Percentiles rank a stretch among this genome's conserved stretches.
These are phyloP conservation scores for Lagenaria siceraria DNA, from an alignment of 306 rosid species.

Conservation along the genomic window DNA sequence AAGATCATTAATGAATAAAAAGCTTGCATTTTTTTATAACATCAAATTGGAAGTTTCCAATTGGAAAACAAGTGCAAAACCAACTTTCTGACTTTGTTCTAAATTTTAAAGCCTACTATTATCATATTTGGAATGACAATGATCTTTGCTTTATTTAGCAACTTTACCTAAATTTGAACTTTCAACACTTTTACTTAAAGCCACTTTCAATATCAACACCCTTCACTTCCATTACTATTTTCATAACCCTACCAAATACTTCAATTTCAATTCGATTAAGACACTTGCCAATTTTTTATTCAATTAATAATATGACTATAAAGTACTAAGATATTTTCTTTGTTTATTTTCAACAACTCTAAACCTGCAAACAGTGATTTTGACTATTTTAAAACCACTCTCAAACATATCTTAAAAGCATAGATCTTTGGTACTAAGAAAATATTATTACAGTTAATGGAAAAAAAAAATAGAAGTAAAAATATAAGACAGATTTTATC, in stretches of 20 bases:
- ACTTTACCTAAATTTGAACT: background rate
- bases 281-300: background rate
- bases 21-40: background rate
- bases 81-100: slow-evolving; percentile 6
- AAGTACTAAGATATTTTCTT: background rate
- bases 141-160: background rate
- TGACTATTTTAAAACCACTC: too few species aligned
- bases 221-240: background rate
- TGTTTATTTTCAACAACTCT: too few species aligned
- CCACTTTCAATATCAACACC: background rate
- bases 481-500: background rate
- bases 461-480: background rate
- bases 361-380: too few species aligned
- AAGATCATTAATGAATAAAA: background rate
- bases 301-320: too few species aligned
- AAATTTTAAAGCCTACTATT: background rate
- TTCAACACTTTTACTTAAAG: background rate
- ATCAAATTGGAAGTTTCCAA: slow-evolving; percentile 1
- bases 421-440: background rate
- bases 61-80: slow-evolving; percentile 1
- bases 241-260: background rate
- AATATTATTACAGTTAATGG: background rate
- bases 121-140: slow-evolving; percentile 2
- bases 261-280: background rate
- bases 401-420: too few species aligned